phyloP scores from a whole-genome alignment of 805 yeast genomes.

The Candida yuanshanica region DNA sequence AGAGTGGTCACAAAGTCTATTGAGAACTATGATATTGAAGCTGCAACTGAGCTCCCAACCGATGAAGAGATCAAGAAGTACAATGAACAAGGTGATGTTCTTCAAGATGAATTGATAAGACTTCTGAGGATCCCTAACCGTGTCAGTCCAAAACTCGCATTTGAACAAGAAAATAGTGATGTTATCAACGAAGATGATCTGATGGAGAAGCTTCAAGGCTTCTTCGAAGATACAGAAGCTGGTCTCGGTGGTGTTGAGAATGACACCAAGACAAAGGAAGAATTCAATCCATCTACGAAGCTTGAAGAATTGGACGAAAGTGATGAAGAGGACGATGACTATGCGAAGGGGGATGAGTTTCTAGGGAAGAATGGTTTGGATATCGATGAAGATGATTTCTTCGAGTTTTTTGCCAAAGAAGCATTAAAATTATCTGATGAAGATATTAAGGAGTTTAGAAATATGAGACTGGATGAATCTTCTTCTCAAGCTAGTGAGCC shows the following conservation, averaged over 20 bases:
- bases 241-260: slow-evolving; percentile 20
- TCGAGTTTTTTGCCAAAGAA: slow-evolving; percentile 54
- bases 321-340: slow-evolving; percentile 17
- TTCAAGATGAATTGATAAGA: slow-evolving; percentile 26
- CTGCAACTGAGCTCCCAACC: not conserved
- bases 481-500: not conserved
- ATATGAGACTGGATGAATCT: slow-evolving; percentile 1
- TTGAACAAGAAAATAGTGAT: slow-evolving; percentile 8
- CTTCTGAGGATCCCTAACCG: slow-evolving; percentile 15
- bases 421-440: slow-evolving; percentile 44
- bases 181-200: slow-evolving; percentile 18
- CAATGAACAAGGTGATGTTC: slow-evolving; percentile 14
- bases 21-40: not conserved
- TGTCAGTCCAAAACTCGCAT: slow-evolving; percentile 15
- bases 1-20: slow-evolving; percentile 1
- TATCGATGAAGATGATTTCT: slow-evolving; percentile 64
- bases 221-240: slow-evolving; percentile 22
- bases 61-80: slow-evolving; percentile 13
- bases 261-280: slow-evolving; percentile 1
- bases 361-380: slow-evolving; percentile 32
- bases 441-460: slow-evolving; percentile 36
- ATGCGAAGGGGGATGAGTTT: slow-evolving; percentile 24
- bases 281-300: not conserved
- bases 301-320: not conserved
- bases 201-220: slow-evolving; percentile 19